phyloP scores from a whole-genome alignment of 352 stramenopile species.

The Pythium chondricola region DNA sequence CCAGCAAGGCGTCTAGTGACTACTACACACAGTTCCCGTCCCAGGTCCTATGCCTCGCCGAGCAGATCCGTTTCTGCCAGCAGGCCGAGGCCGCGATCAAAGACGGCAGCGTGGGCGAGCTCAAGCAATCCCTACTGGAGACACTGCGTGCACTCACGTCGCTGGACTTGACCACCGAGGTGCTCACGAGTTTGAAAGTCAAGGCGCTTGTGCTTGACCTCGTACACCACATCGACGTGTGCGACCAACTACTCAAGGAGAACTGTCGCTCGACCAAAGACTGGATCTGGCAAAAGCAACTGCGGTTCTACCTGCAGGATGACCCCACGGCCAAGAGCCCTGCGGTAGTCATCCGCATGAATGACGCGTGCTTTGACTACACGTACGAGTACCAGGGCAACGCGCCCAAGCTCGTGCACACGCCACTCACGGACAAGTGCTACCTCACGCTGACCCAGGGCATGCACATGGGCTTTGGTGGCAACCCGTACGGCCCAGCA shows the following conservation, averaged over 20 bases:
- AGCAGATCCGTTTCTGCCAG: slow-evolving; percentile 90
- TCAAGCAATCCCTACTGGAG: slow-evolving; percentile 59
- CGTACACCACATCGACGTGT: slow-evolving; percentile 94
- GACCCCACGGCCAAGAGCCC: slow-evolving; percentile 20
- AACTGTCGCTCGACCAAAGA: slow-evolving; percentile 50
- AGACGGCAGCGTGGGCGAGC: slow-evolving; percentile 48
- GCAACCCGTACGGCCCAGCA: slow-evolving; percentile 85
- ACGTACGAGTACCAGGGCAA: slow-evolving; percentile 92
- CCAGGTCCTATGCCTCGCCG: slow-evolving; percentile 88
- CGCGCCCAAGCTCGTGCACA: slow-evolving; percentile 84
- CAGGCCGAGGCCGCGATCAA: slow-evolving; percentile 84
- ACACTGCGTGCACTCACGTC: slow-evolving; percentile 69
- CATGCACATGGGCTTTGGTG: slow-evolving; percentile 82
- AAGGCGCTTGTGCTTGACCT: slow-evolving; percentile 94
- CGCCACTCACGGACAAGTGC: slow-evolving; percentile 86
- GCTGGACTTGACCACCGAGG: slow-evolving; percentile 81
- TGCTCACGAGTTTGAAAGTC: slow-evolving; percentile 90
- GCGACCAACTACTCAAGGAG: slow-evolving; percentile 76
- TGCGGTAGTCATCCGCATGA: slow-evolving; percentile 31
- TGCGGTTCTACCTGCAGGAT: slow-evolving; percentile 71
- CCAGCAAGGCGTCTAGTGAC: slow-evolving; percentile 49
- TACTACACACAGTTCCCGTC: slow-evolving; percentile 89
- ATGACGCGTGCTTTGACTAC: slow-evolving; percentile 71
- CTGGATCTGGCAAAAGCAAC: slow-evolving; percentile 87
- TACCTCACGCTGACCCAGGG: slow-evolving; percentile 88